Conservation (phyloP, 2,329 filamentous ascomycete species). For the Sphaceloma murrayae region DNA sequence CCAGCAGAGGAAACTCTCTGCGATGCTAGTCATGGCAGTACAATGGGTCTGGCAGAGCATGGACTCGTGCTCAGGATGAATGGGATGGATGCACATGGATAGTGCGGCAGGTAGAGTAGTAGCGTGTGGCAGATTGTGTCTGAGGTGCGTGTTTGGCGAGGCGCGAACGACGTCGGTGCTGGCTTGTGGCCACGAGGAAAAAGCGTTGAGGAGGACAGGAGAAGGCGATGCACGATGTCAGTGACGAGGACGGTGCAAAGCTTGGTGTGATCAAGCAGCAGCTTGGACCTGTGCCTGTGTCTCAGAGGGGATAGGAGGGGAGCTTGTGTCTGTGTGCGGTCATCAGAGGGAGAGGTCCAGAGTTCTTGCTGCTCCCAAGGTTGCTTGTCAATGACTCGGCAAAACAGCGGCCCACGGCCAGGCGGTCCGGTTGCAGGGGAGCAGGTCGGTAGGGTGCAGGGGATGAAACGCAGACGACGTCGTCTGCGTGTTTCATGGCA, state of each 20-base stretch:
- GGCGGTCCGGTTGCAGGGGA: too few relatives aligned
- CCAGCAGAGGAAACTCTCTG: constrained; percentile 9
- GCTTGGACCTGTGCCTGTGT: background rate
- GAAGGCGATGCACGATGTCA: constrained; percentile 8
- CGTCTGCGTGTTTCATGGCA: background rate
- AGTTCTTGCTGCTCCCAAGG: too few relatives aligned
- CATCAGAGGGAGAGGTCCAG: too few relatives aligned
- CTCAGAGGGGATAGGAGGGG: background rate
- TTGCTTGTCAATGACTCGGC: too few relatives aligned
- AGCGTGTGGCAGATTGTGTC: constrained; percentile 6
- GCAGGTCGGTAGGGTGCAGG: constrained; percentile 10
- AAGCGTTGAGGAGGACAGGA: constrained; percentile 6
- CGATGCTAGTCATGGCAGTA: background rate
- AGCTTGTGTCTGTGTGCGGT: too few relatives aligned
- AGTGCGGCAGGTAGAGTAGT: constrained; percentile 8
- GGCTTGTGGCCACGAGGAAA: background rate
- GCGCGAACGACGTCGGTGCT: background rate
- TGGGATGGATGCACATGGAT: constrained; percentile 8
- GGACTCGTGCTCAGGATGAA: too few relatives aligned
- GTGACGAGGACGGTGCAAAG: background rate
- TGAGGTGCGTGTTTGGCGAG: constrained; percentile 2
- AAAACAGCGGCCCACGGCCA: constrained; percentile 7
- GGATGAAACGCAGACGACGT: constrained; percentile 12
- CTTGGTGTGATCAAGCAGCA: constrained; percentile 5
- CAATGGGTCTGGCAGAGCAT: background rate